phyloP scores from a whole-genome alignment of 1,284 basidiomycete species.

The Boletus chippewaensis region DNA sequence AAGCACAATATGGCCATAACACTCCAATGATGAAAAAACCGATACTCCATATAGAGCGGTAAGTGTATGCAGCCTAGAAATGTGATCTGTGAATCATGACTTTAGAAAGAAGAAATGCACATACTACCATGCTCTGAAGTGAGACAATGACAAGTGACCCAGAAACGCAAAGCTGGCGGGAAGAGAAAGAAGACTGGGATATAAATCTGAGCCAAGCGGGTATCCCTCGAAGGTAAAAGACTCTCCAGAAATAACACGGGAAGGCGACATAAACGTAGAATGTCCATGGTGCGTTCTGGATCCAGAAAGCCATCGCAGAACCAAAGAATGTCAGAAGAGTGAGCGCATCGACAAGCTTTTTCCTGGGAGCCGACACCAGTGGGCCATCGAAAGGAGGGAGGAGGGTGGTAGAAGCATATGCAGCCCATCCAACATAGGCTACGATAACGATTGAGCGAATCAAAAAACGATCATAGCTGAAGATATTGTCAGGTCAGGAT shows the following conservation, averaged over 20 bases:
- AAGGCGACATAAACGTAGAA: conserved; percentile 77
- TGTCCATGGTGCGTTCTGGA: conserved; percentile 63
- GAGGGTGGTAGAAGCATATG: conserved; percentile 53
- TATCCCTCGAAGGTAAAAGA: conserved; percentile 35
- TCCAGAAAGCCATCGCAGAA: conserved; percentile 49
- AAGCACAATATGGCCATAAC: conserved; percentile 57
- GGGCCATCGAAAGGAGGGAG: conserved; percentile 26
- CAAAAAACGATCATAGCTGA: conserved; percentile 68
- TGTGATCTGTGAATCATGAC: conserved; percentile 17
- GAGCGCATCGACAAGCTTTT: conserved; percentile 14
- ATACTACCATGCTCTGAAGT: conserved; percentile 68
- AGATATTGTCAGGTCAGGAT: conserved; percentile 14
- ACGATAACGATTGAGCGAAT: conserved; percentile 63
- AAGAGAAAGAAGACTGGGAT: conserved; percentile 23
- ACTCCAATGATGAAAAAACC: conserved; percentile 62
- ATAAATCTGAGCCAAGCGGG: conserved; percentile 22
- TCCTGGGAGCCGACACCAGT: neutral
- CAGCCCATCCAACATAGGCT: conserved; percentile 78
- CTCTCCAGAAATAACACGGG: conserved; percentile 72
- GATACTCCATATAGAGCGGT: conserved; percentile 67
- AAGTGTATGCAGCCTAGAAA: conserved; percentile 57
- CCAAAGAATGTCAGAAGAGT: conserved; percentile 33
- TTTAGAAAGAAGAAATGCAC: conserved; percentile 26
- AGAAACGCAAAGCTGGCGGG: conserved; percentile 20
- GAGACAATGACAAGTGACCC: conserved; percentile 36